Base-by-base conservation (phyloP, 1,139 yeast species). In the Meyerozyma athensensis region DNA sequence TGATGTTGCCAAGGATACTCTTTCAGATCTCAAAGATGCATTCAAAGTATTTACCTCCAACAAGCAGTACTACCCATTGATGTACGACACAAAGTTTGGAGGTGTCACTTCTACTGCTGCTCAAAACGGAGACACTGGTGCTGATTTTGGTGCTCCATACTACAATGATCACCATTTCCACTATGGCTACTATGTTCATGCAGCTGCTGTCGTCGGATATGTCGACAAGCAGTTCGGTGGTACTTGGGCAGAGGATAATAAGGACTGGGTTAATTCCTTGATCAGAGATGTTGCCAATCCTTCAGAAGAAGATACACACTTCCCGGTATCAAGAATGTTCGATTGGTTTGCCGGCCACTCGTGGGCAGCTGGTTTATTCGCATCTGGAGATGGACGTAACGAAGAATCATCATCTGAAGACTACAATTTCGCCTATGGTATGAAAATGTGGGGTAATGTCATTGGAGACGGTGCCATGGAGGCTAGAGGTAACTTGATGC, bases 321-420 rank as follows among this genome's bases (percentile, higher is more conserved):
- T 83, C 78, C 95, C 95, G 4, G 84, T 79, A 12, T 82, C 76
- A 35, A 73, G 95, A 54, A 73, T 72, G 71, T 86, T 85, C 59
- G 92, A 84, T 56, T 86, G 86, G 86, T 86, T 63, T 61, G 71
- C 72, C 33, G 95, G 95, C 22, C 95, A 86, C 58, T 82, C 94
- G 2, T 85, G 92, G 89, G 94, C 95, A 6, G 76, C 76, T 41
- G 95, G 95, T 13, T 63, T 85, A 44, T 80, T 77, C 52, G 75
- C 72, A 26, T 64, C 78, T 47, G 83, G 80, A 26, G 94, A 83
- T 52, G 94, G 95, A 42, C 79, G 80, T 51, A 81, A 86, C 52
- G 84, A 86, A 63, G 95, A 86, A 58, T 81, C 90, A 3, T 68
- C 86, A 12, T 80, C 90, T 13, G 95, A 86, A 57, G 94, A 85